Conservation (phyloP, 805 yeast species). For the Zygoascus flipseniorum region DNA sequence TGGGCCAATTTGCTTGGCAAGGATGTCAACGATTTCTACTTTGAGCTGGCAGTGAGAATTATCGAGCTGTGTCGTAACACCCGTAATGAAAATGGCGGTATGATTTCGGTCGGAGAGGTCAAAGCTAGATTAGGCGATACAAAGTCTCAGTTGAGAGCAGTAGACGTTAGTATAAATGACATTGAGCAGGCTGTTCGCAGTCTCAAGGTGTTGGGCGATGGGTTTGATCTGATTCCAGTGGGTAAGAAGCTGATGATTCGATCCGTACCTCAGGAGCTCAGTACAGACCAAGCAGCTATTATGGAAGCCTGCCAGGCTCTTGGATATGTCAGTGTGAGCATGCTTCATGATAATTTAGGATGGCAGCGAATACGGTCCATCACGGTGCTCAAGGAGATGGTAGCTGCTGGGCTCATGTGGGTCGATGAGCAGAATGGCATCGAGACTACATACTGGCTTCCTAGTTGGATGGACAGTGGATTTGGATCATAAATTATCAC, state of each 20-base stretch:
- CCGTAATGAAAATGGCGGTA: constrained; percentile 71
- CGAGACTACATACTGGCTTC: constrained; percentile 32
- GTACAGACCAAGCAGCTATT: constrained; percentile 59
- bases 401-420: constrained; percentile 79
- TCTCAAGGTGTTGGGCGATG: constrained; percentile 56
- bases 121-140: constrained; percentile 27
- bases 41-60: constrained; percentile 62
- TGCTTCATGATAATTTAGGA: constrained; percentile 62
- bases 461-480: constrained; percentile 20
- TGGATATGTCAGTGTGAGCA: constrained; percentile 60
- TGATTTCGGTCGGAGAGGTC: constrained; percentile 54
- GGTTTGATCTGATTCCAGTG: constrained; percentile 54
- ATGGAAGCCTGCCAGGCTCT: constrained; percentile 68
- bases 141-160: constrained; percentile 19
- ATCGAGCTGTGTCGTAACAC: constrained; percentile 70
- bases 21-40: constrained; percentile 44
- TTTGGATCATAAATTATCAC: not conserved
- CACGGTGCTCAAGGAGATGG: constrained; percentile 67
- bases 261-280: constrained; percentile 54
- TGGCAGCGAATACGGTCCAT: constrained; percentile 64
- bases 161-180: constrained; percentile 39
- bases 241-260: constrained; percentile 47
- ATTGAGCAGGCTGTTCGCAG: constrained; percentile 37
- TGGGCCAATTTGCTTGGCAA: constrained; percentile 30
- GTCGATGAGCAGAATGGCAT: constrained; percentile 41